Evolutionary conservation across 208 protist genomes (phyloP), one percentile per base, ranked within the genome.

Genomic region (Acanthamoeba sp.): DNA sequence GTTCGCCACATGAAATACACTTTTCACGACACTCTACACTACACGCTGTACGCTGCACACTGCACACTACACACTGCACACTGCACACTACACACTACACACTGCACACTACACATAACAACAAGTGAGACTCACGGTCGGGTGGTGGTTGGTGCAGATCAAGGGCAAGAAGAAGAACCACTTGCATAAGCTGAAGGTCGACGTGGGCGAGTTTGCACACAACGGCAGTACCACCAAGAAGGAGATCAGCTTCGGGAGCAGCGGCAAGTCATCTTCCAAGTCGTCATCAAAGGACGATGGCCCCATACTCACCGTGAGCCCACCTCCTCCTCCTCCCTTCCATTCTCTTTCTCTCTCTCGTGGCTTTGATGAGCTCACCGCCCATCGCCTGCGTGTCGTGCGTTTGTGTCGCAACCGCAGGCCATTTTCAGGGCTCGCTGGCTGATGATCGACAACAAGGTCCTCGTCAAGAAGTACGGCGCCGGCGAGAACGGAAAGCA

Each of bases 151-250:
- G 29, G n/a, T 73, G 64, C n/a, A 82, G 73, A 82, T 82, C 32
- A 82, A 82, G 73, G 73, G 73, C 73, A 82, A 82, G 73, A 82
- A 82, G 40, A 82, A 82, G 73, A 82, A 82, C 10, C 73, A 82
- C 38, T 22, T 82, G 22, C 4, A 7, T 38, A 82, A 82, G 73
- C 24, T 82, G 20, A 82, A 82, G 73, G 38, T 82, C 14, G 73
- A 82, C 40, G 73, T 82, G 34, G 40, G 73, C 40, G 73, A 82
- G 24, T 82, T 82, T 34, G 73, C 73, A 27, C 73, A 82, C 24
- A 42, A 82, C 73, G 40, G 40, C 5, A 40, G 38, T 38, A 82
- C 73, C 38, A 82, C 73, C 20, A 82, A 50, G 73, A 82, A 40
- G 73, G 73, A 82, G 18, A 50, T 82, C 73, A 1, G 2, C 20